Percentiles rank a stretch among this genome's conserved stretches.
These are phyloP conservation scores for Leccinum griseonigrum DNA, from an alignment of 1,284 basidiomycete genomes.

Conservation along the genomic window DNA sequence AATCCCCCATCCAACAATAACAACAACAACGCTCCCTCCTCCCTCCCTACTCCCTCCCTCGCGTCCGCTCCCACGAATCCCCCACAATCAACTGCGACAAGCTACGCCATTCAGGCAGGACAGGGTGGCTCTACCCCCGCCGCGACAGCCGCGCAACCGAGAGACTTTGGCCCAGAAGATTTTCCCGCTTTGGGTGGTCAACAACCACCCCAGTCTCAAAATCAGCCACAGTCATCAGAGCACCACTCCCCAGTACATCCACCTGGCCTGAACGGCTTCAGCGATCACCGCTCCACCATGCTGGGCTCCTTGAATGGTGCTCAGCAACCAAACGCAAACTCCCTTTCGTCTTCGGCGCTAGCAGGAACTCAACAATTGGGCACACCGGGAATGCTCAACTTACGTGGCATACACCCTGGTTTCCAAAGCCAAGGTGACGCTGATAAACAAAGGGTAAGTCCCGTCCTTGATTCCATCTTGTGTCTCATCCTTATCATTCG, in stretches of 20 bases:
- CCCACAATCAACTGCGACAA: conserved; percentile 40
- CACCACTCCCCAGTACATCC: conserved; percentile 50
- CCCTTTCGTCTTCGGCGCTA: conserved; percentile 22
- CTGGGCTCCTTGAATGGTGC: conserved; percentile 45
- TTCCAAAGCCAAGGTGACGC: conserved; percentile 54
- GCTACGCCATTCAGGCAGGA: conserved; percentile 76
- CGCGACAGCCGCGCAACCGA: conserved; percentile 42
- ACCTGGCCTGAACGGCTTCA: conserved; percentile 71
- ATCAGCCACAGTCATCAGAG: conserved; percentile 34
- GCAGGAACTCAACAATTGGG: conserved; percentile 37
- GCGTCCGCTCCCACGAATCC: conserved; percentile 36
- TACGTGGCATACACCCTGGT: conserved; percentile 59
- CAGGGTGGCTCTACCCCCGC: conserved; percentile 48
- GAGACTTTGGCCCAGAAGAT: conserved; percentile 79
- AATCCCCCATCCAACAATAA: conserved; percentile 34
- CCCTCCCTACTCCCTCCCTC: conserved; percentile 15
- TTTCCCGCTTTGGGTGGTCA: conserved; percentile 79
- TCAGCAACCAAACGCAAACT: conserved; percentile 28
- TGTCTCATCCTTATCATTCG: background rate
- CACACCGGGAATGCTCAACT: conserved; percentile 67
- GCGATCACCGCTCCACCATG: conserved; percentile 52
- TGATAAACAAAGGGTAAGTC: conserved; percentile 68
- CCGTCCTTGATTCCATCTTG: background rate
- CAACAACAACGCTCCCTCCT: conserved; percentile 32
- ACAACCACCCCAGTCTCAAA: conserved; percentile 33